A percentile compares a stretch with the other conserved stretches of the same genome.
These are phyloP conservation scores for Alectoria sarmentosa DNA, from an alignment of 495 filamentous ascomycete genomes.

Conservation along the genomic window DNA sequence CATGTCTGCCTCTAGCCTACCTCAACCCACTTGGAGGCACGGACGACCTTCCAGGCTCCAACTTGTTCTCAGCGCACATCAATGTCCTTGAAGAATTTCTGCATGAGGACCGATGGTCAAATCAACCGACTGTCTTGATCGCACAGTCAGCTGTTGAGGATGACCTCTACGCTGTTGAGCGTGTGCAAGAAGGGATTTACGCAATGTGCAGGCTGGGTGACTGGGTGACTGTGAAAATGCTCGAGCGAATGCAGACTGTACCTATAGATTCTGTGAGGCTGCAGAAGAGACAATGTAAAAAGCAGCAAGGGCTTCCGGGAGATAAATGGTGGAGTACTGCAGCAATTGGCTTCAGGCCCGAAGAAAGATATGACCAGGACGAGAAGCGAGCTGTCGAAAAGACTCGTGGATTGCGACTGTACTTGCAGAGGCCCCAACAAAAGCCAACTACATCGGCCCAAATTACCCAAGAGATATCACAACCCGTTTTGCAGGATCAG, in stretches of 20 bases:
- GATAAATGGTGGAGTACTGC: conserved; percentile 39
- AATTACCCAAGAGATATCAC: conserved; percentile 13
- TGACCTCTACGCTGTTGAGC: conserved; percentile 63
- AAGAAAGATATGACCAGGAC: not conserved
- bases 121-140: conserved; percentile 47
- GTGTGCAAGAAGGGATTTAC: conserved; percentile 59
- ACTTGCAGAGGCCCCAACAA: conserved; percentile 3
- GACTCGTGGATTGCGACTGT: not conserved
- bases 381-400: not conserved
- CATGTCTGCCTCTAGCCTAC: conserved; percentile 22
- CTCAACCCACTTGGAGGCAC: conserved; percentile 13
- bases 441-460: conserved; percentile 21
- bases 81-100: conserved; percentile 11
- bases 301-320: conserved; percentile 12
- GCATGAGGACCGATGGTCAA: conserved; percentile 2
- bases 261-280: not conserved
- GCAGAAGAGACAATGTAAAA: not conserved
- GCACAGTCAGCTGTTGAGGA: conserved; percentile 53
- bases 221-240: conserved; percentile 50
- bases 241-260: conserved; percentile 21
- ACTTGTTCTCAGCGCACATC: conserved; percentile 22
- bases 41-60: not conserved
- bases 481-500: conserved; percentile 12
- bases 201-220: conserved; percentile 60
- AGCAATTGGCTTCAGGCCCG: conserved; percentile 14